Evolutionary conservation across 305 asterid species (phyloP).

Genomic region (Ilex paraguariensis): DNA sequence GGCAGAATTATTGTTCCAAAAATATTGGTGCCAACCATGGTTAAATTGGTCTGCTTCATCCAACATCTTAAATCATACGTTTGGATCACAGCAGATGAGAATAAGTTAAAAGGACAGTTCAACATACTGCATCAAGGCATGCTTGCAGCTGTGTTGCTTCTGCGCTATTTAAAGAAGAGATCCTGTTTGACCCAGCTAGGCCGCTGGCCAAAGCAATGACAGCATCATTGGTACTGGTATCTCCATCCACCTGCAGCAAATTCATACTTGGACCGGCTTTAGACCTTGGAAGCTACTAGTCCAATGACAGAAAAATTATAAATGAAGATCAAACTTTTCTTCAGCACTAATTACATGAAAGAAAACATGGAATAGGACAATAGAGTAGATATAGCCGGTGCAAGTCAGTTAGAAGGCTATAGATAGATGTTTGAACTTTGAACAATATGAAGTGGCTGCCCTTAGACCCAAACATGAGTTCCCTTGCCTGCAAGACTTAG

Average conservation of each 20-base stretch:
- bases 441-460: no score
- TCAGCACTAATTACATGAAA: no score
- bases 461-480: no score
- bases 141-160: slow-evolving; percentile 80
- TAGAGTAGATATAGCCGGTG: no score
- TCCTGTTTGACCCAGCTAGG: slow-evolving; percentile 72
- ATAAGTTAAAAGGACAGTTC: slow-evolving; percentile 8
- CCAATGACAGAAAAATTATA: not conserved
- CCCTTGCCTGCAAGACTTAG: no score
- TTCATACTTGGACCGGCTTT: slow-evolving; percentile 8
- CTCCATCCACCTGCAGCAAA: slow-evolving; percentile 94
- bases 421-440: no score
- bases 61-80: no score
- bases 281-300: slow-evolving; percentile 7
- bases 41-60: no score
- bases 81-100: not conserved
- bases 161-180: slow-evolving; percentile 58
- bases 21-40: no score
- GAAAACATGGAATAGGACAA: no score
- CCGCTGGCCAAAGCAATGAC: slow-evolving; percentile 98
- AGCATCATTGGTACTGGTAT: slow-evolving; percentile 95
- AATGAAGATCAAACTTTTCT: not conserved
- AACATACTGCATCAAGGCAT: slow-evolving; percentile 90
- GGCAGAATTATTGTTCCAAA: no score
- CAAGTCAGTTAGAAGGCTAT: no score